A percentile compares a stretch with the other conserved stretches of the same genome.
phyloP scores from a whole-genome alignment of 257 asterid genomes.

The Thymus quinquecostatus region DNA sequence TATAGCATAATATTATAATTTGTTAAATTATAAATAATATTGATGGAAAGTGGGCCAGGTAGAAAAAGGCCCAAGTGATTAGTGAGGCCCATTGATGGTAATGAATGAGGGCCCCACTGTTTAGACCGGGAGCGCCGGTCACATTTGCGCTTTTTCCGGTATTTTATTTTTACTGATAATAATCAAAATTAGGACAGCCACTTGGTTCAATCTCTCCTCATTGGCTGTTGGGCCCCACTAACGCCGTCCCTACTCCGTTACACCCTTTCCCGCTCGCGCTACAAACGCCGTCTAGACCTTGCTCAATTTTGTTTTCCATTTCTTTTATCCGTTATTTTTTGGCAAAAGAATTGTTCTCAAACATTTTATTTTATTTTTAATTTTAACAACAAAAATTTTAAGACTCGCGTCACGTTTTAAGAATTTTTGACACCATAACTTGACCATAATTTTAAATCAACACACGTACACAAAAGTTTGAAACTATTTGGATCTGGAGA shows the following conservation, averaged over 20 bases:
- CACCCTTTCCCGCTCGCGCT: background rate
- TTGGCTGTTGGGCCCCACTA: background rate
- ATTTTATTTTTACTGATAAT: background rate
- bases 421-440: no score
- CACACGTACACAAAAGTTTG: no score
- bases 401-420: no score
- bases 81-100: background rate
- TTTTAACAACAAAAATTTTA: no score
- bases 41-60: background rate
- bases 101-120: background rate
- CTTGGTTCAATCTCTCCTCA: conserved; percentile 21
- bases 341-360: no score
- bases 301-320: no score
- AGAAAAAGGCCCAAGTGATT: background rate
- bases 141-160: conserved; percentile 1
- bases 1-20: no score
- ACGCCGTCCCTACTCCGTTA: background rate
- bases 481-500: no score
- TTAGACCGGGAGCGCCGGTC: conserved; percentile 28
- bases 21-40: background rate
- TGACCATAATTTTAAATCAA: no score
- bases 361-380: no score
- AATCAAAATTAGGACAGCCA: conserved; percentile 13
- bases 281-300: background rate
- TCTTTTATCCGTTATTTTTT: background rate